These are phyloP conservation scores for Aspergillus aculeatinus DNA, from an alignment of 2,329 filamentous ascomycete species.

Conservation along the genomic window DNA sequence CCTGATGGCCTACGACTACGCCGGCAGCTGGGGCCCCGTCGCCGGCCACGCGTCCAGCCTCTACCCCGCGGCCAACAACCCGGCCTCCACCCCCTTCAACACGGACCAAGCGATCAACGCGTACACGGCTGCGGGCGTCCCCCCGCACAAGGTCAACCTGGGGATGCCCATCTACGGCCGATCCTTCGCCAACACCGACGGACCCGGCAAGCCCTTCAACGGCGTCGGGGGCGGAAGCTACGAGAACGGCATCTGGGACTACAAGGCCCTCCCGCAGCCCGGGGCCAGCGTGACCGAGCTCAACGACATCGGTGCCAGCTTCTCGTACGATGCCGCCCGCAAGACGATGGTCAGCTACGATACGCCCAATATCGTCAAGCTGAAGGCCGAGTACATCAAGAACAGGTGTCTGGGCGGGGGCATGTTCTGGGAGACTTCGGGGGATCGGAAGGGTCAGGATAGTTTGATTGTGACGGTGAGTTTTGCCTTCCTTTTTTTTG, in stretches of 20 bases:
- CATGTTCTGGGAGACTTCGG: slow-evolving; percentile 97
- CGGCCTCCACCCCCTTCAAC: slow-evolving; percentile 73
- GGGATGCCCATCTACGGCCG: slow-evolving; percentile 93
- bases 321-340: slow-evolving; percentile 64
- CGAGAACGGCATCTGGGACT: slow-evolving; percentile 85
- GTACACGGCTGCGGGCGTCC: slow-evolving; percentile 67
- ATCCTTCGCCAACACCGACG: slow-evolving; percentile 75
- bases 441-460: slow-evolving; percentile 62
- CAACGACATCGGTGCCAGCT: slow-evolving; percentile 63
- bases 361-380: slow-evolving; percentile 63
- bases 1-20: slow-evolving; percentile 80
- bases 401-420: slow-evolving; percentile 70
- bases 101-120: slow-evolving; percentile 67
- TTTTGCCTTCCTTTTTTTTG: no score
- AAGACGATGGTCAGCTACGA: slow-evolving; percentile 74
- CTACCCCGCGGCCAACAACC: slow-evolving; percentile 57
- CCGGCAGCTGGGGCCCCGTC: slow-evolving; percentile 73
- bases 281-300: slow-evolving; percentile 65
- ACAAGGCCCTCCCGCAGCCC: slow-evolving; percentile 73
- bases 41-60: slow-evolving; percentile 83
- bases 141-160: slow-evolving; percentile 72
- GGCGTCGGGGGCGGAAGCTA: slow-evolving; percentile 78
- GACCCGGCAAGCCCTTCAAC: slow-evolving; percentile 65
- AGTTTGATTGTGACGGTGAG: slow-evolving; percentile 65
- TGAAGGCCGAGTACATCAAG: slow-evolving; percentile 72